A percentile compares a stretch with the other conserved stretches of the same genome.
phyloP scores from a whole-genome alignment of 768 basidiomycete species.

The Punctularia strigosozonata region DNA sequence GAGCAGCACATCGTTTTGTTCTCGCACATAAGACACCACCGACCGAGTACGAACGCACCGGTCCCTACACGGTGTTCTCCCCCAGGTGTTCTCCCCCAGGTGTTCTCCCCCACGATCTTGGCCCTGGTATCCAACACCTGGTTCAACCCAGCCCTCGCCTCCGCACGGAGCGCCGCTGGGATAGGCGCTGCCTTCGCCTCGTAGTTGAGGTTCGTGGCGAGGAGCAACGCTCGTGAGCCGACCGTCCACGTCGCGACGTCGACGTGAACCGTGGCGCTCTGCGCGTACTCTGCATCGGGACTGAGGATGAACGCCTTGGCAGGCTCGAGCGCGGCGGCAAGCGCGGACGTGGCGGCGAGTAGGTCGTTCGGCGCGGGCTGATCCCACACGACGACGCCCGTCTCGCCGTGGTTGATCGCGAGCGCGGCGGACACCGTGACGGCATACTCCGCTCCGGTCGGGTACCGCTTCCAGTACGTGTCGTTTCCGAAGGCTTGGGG shows the following conservation, averaged over 20 bases:
- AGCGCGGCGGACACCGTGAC: constrained; percentile 53
- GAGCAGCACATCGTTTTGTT: no score
- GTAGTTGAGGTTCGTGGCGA: constrained; percentile 22
- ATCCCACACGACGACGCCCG: constrained; percentile 27
- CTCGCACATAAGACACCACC: no score
- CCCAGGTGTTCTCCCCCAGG: no score
- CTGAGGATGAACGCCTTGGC: constrained; percentile 19
- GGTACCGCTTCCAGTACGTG: constrained; percentile 50
- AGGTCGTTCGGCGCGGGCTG: constrained; percentile 28
- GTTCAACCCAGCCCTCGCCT: constrained; percentile 1
- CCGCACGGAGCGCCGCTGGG: constrained; percentile 8
- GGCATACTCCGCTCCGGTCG: constrained; percentile 61
- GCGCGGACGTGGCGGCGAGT: constrained; percentile 21
- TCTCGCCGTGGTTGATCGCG: constrained; percentile 58
- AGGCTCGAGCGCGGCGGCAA: constrained; percentile 18
- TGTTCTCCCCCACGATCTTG: constrained; percentile 7
- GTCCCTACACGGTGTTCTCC: constrained; percentile 15
- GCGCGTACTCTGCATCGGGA: constrained; percentile 15
- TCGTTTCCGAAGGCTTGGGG: constrained; percentile 65
- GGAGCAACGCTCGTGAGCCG: constrained; percentile 18
- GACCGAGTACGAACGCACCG: constrained; percentile 14
- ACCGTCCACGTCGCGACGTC: constrained; percentile 24
- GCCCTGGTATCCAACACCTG: constrained; percentile 19
- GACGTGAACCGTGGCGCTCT: constrained; percentile 11
- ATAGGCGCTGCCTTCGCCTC: constrained; percentile 9